Evolutionary conservation across 1,284 basidiomycete species (phyloP), one percentile per base, ranked within the genome.

Genomic region (Taiwanofungus camphoratus): DNA sequence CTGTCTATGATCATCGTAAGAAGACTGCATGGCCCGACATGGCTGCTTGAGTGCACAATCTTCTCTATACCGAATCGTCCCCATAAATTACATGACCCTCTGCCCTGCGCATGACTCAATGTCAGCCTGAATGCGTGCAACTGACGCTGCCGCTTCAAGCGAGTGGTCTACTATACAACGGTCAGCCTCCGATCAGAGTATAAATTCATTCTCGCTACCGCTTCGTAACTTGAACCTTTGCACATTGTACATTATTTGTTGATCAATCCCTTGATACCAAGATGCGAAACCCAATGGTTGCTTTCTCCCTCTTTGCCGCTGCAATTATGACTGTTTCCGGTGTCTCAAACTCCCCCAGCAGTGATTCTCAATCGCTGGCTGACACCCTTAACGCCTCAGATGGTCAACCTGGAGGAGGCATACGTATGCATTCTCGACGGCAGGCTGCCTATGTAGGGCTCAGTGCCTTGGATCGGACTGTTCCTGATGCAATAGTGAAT

Each of bases 221-320:
- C 34, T 5, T 32, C 18, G 18, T 18, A 29, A 8, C 27, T 29
- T 29, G 27, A 29, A 29, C 27, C 27, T 29, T 29, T 29, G 27
- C n/a, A 33, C 39, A 4, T 41, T 5, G 4, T 20, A 32, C 7
- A 19, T 13, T 5, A 21, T 36, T 31, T 24, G 3, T 19, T 15
- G 11, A 15, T 8, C 9, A 9, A 30, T n/a, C 7, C n/a, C 12
- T 15, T 12, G 22, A 15, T 7, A 7, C 16, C 46, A 48, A 8
- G 31, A 59, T 59, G 57, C 56, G 54, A 24, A 56, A 51, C 43
- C 55, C 55, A 20, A 48, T 49, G 33, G 42, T 57, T 35, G 49
- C 51, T 26, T 54, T 59, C 39, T 52, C 50, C 33, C 40, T 59
- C 42, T 43, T 57, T 37, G 53, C 54, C 12, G 52, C 52, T 4